A percentile compares a stretch with the other conserved stretches of the same genome.
Evolutionary conservation across 129 eudicot genomes (phyloP).

Genomic region (Mikania micrantha): DNA sequence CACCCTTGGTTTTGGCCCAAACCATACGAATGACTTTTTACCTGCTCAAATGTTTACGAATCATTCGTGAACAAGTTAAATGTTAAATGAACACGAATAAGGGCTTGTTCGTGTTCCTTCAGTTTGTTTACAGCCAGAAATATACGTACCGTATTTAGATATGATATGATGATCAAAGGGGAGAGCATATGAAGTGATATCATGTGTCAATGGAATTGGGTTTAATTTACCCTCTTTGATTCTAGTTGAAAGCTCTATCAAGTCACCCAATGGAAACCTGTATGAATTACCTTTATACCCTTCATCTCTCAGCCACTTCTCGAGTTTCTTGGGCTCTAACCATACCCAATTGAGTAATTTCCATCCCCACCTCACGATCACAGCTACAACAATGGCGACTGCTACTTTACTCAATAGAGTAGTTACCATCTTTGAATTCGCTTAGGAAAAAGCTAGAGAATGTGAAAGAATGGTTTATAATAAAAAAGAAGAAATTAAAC

Average conservation of each 20-base stretch:
- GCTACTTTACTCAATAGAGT: constrained; percentile 2
- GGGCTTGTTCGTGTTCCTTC: too few species aligned
- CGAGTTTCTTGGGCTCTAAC: constrained; percentile 30
- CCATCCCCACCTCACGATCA: constrained; percentile 24
- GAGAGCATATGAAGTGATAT: constrained; percentile 21
- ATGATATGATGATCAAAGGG: constrained; percentile 31
- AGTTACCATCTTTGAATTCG: constrained; percentile 12
- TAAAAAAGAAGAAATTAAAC: too few species aligned
- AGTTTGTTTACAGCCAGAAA: too few species aligned
- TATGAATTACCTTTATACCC: constrained; percentile 33
- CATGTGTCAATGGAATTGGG: constrained; percentile 23
- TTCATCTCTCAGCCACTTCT: constrained; percentile 25
- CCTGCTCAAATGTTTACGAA: constrained; percentile 35
- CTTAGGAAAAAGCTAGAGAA: background rate
- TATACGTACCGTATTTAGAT: constrained; percentile 38
- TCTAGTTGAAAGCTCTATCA: constrained; percentile 13
- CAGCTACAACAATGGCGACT: constrained; percentile 3
- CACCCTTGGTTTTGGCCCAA: constrained; percentile 52
- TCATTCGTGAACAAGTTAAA: too few species aligned
- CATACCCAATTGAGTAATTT: constrained; percentile 23
- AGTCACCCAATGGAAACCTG: constrained; percentile 31
- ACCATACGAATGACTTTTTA: constrained; percentile 42
- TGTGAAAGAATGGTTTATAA: too few species aligned
- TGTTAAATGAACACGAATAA: too few species aligned
- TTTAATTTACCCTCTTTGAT: constrained; percentile 18